Base-by-base conservation (phyloP, 176 grass and related monocot genomes). In the Musa schizocarpa region DNA sequence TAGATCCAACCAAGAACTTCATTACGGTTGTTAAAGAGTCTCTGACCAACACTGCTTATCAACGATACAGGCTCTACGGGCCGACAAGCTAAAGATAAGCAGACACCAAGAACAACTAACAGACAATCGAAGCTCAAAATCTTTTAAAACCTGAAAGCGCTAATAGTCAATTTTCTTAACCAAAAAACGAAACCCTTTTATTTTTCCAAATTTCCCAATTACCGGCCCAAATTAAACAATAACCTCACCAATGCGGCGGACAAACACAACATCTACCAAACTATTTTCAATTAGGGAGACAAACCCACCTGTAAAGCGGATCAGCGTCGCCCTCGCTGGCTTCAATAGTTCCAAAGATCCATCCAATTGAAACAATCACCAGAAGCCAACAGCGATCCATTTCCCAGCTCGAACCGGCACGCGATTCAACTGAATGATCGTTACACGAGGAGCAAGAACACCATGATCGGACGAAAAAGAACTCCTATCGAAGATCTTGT, bases 281-380 rank as follows among this genome's bases (percentile, higher is more conserved):
- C 2, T 13, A 53, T 24, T 17, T 8, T 17, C 13, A 73, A 65
- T 12, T 11, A 52, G 9, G 65, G n/a, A 53, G 69, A 29, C 14
- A 13, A 66, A 26, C 74, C 25, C 57, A 87, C 85, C 53, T 71
- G 80, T 87, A 83, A 71, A 83, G 72, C 71, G 80, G 85, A 87
- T 87, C 85, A 22, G 76, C 80, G 73, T 87, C 85, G 65, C 85
- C 85, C 69, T 87, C 76, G 22, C 76, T 72, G 20, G 27, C 65
- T 52, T 9, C 12, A 25, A 53, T 69, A 26, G 26, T 13, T 29
- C 67, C 53, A 52, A 74, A 26, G 80, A 50, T 29, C 9, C 29
- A 53, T 11, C 53, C 55, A 59, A 82, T 53, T 54, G 49, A 76
- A 27, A 83, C 14, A 12, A 85, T 63, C 13, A 76, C 43, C 65